These are phyloP conservation scores for Colletotrichum lentis DNA, from an alignment of 2,329 filamentous ascomycete species.

Conservation along the genomic window DNA sequence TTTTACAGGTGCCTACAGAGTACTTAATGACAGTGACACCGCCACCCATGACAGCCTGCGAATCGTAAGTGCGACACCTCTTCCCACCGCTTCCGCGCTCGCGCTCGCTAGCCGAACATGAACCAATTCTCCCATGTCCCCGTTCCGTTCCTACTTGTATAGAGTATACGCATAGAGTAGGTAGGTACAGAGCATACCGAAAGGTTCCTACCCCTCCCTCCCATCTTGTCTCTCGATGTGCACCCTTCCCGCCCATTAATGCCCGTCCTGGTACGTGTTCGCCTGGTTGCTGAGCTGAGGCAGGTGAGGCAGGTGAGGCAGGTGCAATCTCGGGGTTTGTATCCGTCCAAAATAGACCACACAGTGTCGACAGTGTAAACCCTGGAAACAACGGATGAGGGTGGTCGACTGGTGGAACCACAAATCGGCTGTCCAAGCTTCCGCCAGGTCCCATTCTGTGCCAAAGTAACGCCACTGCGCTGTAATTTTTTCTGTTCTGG, in stretches of 20 bases:
- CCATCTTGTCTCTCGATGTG: neutral
- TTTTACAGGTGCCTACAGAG: slow-evolving; percentile 12
- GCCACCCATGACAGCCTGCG: neutral
- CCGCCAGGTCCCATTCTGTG: slow-evolving; percentile 34
- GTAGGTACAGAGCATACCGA: neutral
- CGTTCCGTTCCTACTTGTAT: neutral
- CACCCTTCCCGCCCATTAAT: slow-evolving; percentile 17
- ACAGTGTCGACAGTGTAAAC: slow-evolving; percentile 29
- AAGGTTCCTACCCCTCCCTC: neutral
- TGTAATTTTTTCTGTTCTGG: slow-evolving; percentile 32
- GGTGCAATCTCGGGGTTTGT: slow-evolving; percentile 31
- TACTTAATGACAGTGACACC: slow-evolving; percentile 3
- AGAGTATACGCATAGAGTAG: too few relatives aligned
- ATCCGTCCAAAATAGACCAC: neutral
- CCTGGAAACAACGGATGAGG: slow-evolving; percentile 16
- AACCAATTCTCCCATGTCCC: neutral
- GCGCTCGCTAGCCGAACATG: too few relatives aligned
- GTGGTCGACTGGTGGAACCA: slow-evolving; percentile 34
- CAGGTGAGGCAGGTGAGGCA: slow-evolving; percentile 24
- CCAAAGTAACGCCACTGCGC: slow-evolving; percentile 39
- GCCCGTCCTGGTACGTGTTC: slow-evolving; percentile 24
- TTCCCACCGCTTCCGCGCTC: neutral
- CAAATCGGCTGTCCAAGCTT: slow-evolving; percentile 38
- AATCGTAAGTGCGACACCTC: neutral
- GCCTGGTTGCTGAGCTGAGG: slow-evolving; percentile 29